Conservation (phyloP, 768 basidiomycete genomes). For the Crassisporium funariophilum region DNA sequence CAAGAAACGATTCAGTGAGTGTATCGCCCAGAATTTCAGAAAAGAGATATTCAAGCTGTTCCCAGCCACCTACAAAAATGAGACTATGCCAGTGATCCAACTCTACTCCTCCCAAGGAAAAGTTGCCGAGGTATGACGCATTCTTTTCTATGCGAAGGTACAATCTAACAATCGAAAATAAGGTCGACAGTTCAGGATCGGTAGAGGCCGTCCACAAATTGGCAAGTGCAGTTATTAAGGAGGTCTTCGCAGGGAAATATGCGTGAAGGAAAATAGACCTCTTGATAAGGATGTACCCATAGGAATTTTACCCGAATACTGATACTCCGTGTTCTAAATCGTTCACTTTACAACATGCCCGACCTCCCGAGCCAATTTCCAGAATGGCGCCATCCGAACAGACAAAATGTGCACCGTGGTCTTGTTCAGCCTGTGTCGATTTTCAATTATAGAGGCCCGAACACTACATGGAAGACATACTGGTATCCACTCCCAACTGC, state of each 20-base stretch:
- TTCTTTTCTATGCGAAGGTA: constrained; percentile 1
- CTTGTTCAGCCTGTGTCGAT: constrained; percentile 51
- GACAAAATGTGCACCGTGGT: constrained; percentile 66
- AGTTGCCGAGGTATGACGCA: constrained; percentile 70
- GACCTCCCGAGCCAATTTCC: constrained; percentile 61
- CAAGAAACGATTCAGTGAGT: constrained; percentile 92
- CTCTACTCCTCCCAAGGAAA: constrained; percentile 69
- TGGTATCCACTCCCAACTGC: constrained; percentile 87
- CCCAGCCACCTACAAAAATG: constrained; percentile 79
- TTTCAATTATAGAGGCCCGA: not conserved
- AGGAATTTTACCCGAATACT: constrained; percentile 55
- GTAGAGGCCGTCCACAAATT: constrained; percentile 73
- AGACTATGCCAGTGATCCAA: constrained; percentile 92
- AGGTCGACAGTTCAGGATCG: constrained; percentile 71
- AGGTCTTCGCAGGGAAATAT: constrained; percentile 29
- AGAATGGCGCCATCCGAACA: constrained; percentile 82
- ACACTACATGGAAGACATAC: constrained; percentile 43
- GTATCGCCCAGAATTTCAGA: not conserved
- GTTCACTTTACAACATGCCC: constrained; percentile 50
- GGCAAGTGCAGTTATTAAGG: constrained; percentile 53
- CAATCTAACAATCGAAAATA: constrained; percentile 3
- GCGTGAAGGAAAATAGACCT: constrained; percentile 6
- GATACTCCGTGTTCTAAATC: constrained; percentile 41
- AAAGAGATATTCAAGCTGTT: not conserved
- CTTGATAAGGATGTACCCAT: not conserved